A percentile compares a stretch with the other conserved stretches of the same genome.
Conservation (phyloP, 2,329 filamentous ascomycete genomes). For the Bipolaris oryzae region DNA sequence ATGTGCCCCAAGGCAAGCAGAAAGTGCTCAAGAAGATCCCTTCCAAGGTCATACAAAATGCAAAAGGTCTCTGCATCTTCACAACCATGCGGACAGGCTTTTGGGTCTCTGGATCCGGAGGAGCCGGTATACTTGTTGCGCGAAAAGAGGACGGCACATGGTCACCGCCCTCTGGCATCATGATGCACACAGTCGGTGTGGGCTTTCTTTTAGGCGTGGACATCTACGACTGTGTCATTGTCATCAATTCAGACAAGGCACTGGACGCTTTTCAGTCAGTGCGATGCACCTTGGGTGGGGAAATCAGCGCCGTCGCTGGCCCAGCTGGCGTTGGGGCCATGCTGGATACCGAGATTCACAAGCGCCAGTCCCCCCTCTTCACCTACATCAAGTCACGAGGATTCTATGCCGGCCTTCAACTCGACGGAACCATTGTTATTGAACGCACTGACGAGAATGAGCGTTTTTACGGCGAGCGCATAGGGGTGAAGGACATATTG, state of each 20-base stretch:
- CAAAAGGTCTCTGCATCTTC: conserved; percentile 89
- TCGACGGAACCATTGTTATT: conserved; percentile 86
- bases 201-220: conserved; percentile 92
- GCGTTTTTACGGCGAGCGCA: conserved; percentile 75
- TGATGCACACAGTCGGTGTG: conserved; percentile 86
- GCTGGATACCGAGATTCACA: conserved; percentile 71
- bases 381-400: conserved; percentile 90
- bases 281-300: conserved; percentile 79
- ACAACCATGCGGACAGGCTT: conserved; percentile 93
- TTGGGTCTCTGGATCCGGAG: conserved; percentile 89
- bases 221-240: conserved; percentile 93
- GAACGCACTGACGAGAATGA: conserved; percentile 89
- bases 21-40: conserved; percentile 82
- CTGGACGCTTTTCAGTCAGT: conserved; percentile 83
- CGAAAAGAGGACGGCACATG: conserved; percentile 84
- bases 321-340: conserved; percentile 78
- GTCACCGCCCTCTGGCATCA: conserved; percentile 89
- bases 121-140: conserved; percentile 84
- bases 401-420: conserved; percentile 83
- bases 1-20: conserved; percentile 66
- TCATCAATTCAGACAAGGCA: conserved; percentile 86
- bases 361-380: conserved; percentile 73
- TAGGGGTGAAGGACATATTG: conserved; percentile 67
- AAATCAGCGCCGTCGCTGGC: conserved; percentile 77
- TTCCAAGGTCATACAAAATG: conserved; percentile 79